Base-by-base conservation (phyloP, 1,284 basidiomycete species). In the Boletus semigastroideus region DNA sequence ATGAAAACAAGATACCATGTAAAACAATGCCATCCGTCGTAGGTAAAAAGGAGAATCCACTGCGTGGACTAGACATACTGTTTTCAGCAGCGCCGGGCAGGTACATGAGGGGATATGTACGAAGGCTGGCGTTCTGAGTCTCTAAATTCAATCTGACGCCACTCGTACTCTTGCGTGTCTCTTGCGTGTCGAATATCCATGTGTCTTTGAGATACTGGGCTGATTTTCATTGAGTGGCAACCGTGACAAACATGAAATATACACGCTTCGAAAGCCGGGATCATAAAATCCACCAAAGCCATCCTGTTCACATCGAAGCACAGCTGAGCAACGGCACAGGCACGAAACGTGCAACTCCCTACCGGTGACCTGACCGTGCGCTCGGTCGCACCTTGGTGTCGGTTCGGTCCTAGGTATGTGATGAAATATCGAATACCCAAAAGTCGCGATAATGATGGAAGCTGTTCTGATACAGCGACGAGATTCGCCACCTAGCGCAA, bases 401-500 rank as follows among this genome's bases (percentile, higher is more conserved):
- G 51, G 96, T 90, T 17, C 91, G 77, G 55, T 97, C 92, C 94
- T 94, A 98, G 0, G 80, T 72, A 62, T 93, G 89, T 0, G 82
- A 84, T 3, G 75, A 57, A 31, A 92, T 80, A 58, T 91, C 87
- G 59, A 92, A 92, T 42, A 78, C 79, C 88, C 88, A 91, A 63
- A 94, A 85, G 61, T 95, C 92, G 39, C 90, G 83, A 65, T 94
- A 97, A 64, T 96, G 93, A 59, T 95, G 91, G 69, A 96, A 96
- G 0, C 84, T 85, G 28, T 86, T 94, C 68, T 96, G 93, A 55
- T 91, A 82, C 5, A 92, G 72, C 0, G 89, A 90, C 0, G 92
- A 93, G 91, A 94, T 68, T 94, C 91, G 12, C 92, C 91, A 20
- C 88, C 86, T 87, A 53, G 19, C 9, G 19, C 20, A 7, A 19